Base-by-base conservation (phyloP, 1,284 basidiomycete genomes). In the Apiotrichum domesticum region DNA sequence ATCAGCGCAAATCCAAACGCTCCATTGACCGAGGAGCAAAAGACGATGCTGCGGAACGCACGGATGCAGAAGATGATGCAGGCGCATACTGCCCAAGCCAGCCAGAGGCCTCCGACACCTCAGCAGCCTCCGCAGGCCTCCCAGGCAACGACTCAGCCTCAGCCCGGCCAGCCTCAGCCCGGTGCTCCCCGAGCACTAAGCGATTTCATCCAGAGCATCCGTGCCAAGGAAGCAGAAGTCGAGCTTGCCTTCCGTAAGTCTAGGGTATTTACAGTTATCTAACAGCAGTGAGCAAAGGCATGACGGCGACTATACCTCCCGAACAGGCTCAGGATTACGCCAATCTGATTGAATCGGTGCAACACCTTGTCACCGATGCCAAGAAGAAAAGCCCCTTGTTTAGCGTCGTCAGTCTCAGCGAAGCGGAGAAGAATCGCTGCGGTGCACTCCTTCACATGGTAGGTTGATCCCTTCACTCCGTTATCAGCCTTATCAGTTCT, bases 331-430 rank as follows among this genome's bases (percentile, higher is more conserved):
- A 40, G 41, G 57, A 62, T 29, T 62, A 62, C 21, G 49, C 48
- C 10, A 33, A 44, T 9, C 37, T 55, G 0, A 40, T 62, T 4
- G 60, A 62, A 35, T 35, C 39, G n/a, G 57, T 62, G 7, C 45
- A 49, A 2, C 35, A 40, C 3, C 50, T 58, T 3, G 54, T 55
- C 6, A 51, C 47, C 6, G 60, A 62, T 21, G 60, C 60, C 33
- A 56, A 58, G 41, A 49, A 47, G 14, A 58, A 58, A 55, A 62
- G 55, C 46, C 60, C 60, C 13, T 46, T 62, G 8, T 58, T 58
- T 52, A 56, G 56, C 34, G 54, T 62, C 10, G 46, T 62, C 13
- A 54, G 55, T 43, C 34, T 39, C 40, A 62, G 35, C 29, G 55
- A 58, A 8, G 35, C 46, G 15, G 60, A 62, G 51, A 58, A 58